Percentiles rank a stretch among this genome's conserved stretches.
Evolutionary conservation across 148 eudicot genomes (phyloP).

Genomic region (Camellia sinensis): DNA sequence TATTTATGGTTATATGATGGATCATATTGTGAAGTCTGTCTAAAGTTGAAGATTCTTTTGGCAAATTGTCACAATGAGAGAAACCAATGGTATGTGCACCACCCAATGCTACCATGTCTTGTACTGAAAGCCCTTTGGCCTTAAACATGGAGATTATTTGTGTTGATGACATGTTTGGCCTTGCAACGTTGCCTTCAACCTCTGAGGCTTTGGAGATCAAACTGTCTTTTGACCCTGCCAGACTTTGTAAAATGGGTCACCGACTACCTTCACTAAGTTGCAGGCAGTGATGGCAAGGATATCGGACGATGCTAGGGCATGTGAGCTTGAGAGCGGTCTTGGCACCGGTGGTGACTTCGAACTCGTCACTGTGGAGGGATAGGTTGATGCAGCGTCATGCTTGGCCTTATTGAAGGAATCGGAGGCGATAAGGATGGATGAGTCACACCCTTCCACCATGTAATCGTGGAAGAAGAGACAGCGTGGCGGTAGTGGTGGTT

Average conservation of each 20-base stretch:
- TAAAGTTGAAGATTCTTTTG: slow-evolving; percentile 51
- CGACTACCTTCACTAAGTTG: slow-evolving; percentile 60
- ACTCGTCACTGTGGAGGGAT: slow-evolving; percentile 65
- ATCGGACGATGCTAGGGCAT: slow-evolving; percentile 71
- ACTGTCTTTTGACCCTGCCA: slow-evolving; percentile 54
- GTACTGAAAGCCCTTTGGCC: slow-evolving; percentile 42
- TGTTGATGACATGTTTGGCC: slow-evolving; percentile 54
- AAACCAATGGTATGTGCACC: slow-evolving; percentile 87
- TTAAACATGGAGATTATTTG: slow-evolving; percentile 51
- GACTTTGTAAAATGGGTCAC: slow-evolving; percentile 56
- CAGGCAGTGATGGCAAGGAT: slow-evolving; percentile 56
- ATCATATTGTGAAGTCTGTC: slow-evolving; percentile 33
- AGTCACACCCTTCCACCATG: slow-evolving; percentile 56
- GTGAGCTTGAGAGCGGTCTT: slow-evolving; percentile 58
- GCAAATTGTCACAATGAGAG: slow-evolving; percentile 75
- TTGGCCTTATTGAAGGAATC: slow-evolving; percentile 49
- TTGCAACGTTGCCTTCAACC: slow-evolving; percentile 54
- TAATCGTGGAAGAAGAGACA: slow-evolving; percentile 64
- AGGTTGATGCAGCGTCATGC: slow-evolving; percentile 52
- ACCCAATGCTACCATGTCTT: slow-evolving; percentile 62
- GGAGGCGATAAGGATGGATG: slow-evolving; percentile 45
- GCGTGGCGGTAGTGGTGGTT: slow-evolving; percentile 44
- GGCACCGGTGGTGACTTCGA: slow-evolving; percentile 58
- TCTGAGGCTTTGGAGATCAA: slow-evolving; percentile 43
- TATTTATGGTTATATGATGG: slow-evolving; percentile 52